Conservation (phyloP, 192 early-diverging fungal genomes). For the Coemansia biformis region DNA sequence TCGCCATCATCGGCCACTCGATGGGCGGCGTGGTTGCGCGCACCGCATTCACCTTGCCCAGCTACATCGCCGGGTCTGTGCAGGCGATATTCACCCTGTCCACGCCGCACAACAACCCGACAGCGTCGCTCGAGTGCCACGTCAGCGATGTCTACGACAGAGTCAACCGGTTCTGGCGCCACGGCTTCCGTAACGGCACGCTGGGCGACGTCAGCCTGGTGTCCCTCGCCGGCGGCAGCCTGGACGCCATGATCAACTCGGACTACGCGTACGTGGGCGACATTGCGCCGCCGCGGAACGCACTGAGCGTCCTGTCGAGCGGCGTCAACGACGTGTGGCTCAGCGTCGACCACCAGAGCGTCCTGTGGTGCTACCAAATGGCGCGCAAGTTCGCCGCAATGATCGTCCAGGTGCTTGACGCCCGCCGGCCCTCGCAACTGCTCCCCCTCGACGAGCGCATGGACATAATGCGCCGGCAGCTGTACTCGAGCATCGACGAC, state of each 20-base stretch:
- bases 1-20: slow-evolving; percentile 85
- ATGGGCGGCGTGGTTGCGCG: slow-evolving; percentile 97
- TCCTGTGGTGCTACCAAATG: slow-evolving; percentile 92
- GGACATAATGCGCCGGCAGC: slow-evolving; percentile 53
- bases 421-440: slow-evolving; percentile 53
- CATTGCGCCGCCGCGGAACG: slow-evolving; percentile 59
- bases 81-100: slow-evolving; percentile 82
- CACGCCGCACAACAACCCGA: slow-evolving; percentile 79
- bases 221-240: slow-evolving; percentile 85
- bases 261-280: slow-evolving; percentile 64
- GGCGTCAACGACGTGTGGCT: slow-evolving; percentile 83
- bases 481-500: slow-evolving; percentile 55
- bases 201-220: slow-evolving; percentile 63
- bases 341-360: slow-evolving; percentile 76
- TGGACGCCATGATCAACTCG: slow-evolving; percentile 80
- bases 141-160: slow-evolving; percentile 57
- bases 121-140: slow-evolving; percentile 62
- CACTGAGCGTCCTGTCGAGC: slow-evolving; percentile 75
- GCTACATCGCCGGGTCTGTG: slow-evolving; percentile 65
- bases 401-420: slow-evolving; percentile 59
- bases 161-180: slow-evolving; percentile 69
- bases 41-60: slow-evolving; percentile 62
- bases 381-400: slow-evolving; percentile 57
- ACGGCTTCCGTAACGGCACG: slow-evolving; percentile 39
- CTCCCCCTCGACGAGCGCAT: slow-evolving; percentile 58